phyloP scores from a whole-genome alignment of 2,329 filamentous ascomycete species.

The Aspergillus fructus region DNA sequence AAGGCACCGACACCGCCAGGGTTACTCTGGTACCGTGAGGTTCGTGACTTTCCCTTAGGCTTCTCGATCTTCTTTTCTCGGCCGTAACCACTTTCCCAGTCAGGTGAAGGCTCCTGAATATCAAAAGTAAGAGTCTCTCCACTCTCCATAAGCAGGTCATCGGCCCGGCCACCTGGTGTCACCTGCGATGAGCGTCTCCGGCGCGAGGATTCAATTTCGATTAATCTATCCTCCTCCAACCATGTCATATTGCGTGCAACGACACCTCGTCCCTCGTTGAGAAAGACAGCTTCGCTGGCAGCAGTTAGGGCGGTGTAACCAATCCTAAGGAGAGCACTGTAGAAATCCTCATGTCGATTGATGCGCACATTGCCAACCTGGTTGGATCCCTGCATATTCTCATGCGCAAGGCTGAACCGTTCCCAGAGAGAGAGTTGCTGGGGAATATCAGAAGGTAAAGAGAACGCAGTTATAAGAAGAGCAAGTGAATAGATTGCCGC shows the following conservation, averaged over 20 bases:
- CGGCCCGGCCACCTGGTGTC: conserved; percentile 15
- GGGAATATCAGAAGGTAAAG: conserved; percentile 55
- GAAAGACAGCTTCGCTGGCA: conserved; percentile 91
- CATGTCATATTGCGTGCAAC: conserved; percentile 77
- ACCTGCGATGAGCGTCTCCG: conserved; percentile 24
- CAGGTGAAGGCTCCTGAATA: conserved; percentile 27
- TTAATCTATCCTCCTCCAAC: conserved; percentile 83
- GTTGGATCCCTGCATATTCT: conserved; percentile 88
- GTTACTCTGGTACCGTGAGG: conserved; percentile 36
- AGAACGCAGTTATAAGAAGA: conserved; percentile 71
- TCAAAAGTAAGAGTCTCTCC: conserved; percentile 37
- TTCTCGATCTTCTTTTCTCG: conserved; percentile 47
- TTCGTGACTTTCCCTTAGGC: conserved; percentile 32
- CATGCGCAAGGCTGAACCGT: conserved; percentile 69
- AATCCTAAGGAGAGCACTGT: conserved; percentile 80
- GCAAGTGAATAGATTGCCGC: conserved; percentile 74
- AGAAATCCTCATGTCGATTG: conserved; percentile 90
- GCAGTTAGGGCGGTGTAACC: conserved; percentile 89
- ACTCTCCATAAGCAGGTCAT: conserved; percentile 29
- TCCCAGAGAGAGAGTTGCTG: conserved; percentile 52
- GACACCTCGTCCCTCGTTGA: conserved; percentile 82
- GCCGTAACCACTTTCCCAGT: conserved; percentile 49
- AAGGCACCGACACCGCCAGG: conserved; percentile 72
- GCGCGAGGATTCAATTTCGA: conserved; percentile 65
- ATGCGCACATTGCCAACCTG: conserved; percentile 79